These are phyloP conservation scores for Pleurotus giganteus DNA, from an alignment of 768 basidiomycete species.

Conservation along the genomic window DNA sequence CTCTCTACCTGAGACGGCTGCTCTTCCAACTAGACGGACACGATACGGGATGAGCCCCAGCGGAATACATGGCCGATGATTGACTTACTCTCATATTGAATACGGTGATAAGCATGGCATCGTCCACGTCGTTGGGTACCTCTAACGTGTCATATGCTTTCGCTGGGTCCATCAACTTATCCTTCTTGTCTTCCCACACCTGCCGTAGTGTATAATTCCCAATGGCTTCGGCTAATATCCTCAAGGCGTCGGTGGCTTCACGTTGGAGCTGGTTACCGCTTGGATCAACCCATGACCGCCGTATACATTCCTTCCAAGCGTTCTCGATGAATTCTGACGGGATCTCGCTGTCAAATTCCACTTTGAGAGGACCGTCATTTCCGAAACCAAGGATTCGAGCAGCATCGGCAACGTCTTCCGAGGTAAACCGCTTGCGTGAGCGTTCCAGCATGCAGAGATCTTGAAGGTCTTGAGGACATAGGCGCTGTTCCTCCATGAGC, in stretches of 20 bases:
- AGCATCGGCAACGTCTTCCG: constrained; percentile 50
- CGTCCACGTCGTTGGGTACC: constrained; percentile 68
- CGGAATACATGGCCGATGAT: not conserved
- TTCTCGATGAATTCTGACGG: constrained; percentile 67
- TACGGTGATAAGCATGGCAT: constrained; percentile 73
- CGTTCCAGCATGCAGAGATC: constrained; percentile 60
- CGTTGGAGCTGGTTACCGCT: constrained; percentile 46
- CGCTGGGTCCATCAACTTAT: constrained; percentile 60
- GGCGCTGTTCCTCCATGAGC: constrained; percentile 45
- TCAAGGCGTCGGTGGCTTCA: constrained; percentile 65
- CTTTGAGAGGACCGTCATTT: constrained; percentile 47
- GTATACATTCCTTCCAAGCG: constrained; percentile 66
- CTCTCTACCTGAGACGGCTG: constrained; percentile 62
- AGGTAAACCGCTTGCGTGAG: constrained; percentile 61
- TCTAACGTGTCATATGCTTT: constrained; percentile 73
- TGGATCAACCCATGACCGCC: constrained; percentile 52
- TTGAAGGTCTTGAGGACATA: constrained; percentile 47
- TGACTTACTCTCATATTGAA: constrained; percentile 64
- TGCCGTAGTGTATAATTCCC: constrained; percentile 48
- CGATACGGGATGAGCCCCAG: not conserved
- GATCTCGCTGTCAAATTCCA: constrained; percentile 72
- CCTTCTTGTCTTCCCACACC: constrained; percentile 53
- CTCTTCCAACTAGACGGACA: constrained; percentile 59
- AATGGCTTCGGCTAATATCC: constrained; percentile 63
- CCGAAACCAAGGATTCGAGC: constrained; percentile 65